Evolutionary conservation across 75 land plant species (phyloP), one percentile per base, ranked within the genome.

Genomic region (Selaginella moellendorffii): DNA sequence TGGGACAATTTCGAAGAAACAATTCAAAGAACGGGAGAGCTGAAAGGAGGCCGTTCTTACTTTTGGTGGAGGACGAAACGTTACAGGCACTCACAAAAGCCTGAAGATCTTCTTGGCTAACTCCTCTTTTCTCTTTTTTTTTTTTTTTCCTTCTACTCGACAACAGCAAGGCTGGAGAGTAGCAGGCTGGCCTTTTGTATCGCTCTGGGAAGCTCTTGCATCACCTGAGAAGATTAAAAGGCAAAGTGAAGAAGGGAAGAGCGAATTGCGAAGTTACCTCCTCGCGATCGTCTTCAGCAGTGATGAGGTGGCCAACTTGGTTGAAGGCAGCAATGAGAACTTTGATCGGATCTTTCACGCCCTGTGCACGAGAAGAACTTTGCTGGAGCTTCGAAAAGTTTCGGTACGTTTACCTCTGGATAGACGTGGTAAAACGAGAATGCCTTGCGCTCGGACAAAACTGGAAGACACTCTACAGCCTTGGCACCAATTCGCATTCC

Each of bases 401-500:
- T 12, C 20, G 29, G 0, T 9, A 8, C 21, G 20, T 10, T 29
- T 65, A 77, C 79, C 76, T 52, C 54, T 25, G 77, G 77, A 60
- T 77, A 77, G 54, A 69, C 78, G 14, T 69, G 76, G 54, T 77
- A 77, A 59, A 74, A 77, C 24, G 61, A 29, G 2, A 75, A 61
- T 51, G 78, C 77, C 24, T 46, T 74, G 9, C 67, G 27, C 61
- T 77, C 60, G 10, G 52, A 31, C 24, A 77, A 36, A 24, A 75
- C 18, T 24, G 77, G 36, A 24, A 77, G 19, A 23, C 61, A 53
- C 53, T 74, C 79, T 65, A 77, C 67, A 26, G 77, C 79, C 62
- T 77, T 77, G 10, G 79, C 77, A 31, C 79, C 79, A 62, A 77
- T 70, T 30, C 77, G 65, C 72, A 77, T 77, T 9, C 79, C 79